Evolutionary conservation across 2,329 filamentous ascomycete species (phyloP).

Genomic region (Apiospora aurea): DNA sequence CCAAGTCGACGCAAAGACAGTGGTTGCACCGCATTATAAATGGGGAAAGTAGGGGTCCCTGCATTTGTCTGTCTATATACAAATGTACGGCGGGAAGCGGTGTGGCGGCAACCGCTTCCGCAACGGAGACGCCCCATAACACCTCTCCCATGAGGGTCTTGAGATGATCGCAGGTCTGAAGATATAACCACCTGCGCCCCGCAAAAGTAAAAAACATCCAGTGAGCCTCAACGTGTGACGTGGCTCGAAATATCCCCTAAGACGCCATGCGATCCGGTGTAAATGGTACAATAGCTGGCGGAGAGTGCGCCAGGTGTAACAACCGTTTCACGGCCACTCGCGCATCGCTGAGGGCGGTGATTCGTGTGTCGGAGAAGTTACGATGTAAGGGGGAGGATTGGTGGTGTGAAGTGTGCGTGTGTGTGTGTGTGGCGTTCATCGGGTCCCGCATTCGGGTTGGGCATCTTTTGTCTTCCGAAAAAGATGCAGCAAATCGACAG

Average conservation of each 20-base stretch:
- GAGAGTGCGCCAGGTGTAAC: neutral
- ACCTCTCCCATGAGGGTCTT: neutral
- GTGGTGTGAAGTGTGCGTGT: neutral
- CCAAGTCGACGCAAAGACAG: neutral
- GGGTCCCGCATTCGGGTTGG: neutral
- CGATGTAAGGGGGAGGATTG: neutral
- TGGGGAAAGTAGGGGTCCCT: slow-evolving; percentile 15
- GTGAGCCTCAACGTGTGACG: slow-evolving; percentile 3
- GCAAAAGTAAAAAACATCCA: slow-evolving; percentile 12
- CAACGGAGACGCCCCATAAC: slow-evolving; percentile 1
- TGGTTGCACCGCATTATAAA: neutral
- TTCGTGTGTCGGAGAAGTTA: slow-evolving; percentile 7
- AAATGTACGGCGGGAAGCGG: slow-evolving; percentile 15
- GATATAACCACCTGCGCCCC: slow-evolving; percentile 17
- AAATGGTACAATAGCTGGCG: slow-evolving; percentile 21
- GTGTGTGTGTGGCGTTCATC: slow-evolving; percentile 7
- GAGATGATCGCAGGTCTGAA: slow-evolving; percentile 10
- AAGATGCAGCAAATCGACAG: slow-evolving; percentile 3
- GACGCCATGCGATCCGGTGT: slow-evolving; percentile 20
- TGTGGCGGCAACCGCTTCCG: neutral
- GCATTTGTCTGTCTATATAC: slow-evolving; percentile 20
- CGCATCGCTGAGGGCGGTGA: neutral
- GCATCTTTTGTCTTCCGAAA: slow-evolving; percentile 14
- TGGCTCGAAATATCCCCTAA: slow-evolving; percentile 14
- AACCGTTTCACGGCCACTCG: neutral